Base-by-base conservation (phyloP, 2,329 filamentous ascomycete genomes). In the Thyridium curvatum region DNA sequence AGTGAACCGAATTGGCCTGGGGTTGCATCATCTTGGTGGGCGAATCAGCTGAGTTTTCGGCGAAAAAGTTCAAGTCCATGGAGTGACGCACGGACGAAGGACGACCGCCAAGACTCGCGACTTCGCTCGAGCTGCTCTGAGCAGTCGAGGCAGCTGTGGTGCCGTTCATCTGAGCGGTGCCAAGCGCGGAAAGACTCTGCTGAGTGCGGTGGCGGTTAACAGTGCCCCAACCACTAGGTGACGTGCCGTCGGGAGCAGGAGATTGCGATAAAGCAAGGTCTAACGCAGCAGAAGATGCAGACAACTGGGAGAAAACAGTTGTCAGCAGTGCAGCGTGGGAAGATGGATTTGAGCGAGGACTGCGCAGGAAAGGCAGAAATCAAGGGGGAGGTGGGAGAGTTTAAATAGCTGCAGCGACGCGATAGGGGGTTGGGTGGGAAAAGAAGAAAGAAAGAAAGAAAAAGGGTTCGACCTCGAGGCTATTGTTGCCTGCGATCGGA, bases 201-300 rank as follows among this genome's bases (percentile, higher is more conserved):
- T 77, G 72, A 15, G 82, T 74, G 58, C 85, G 83, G 61, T 86
- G 82, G 55, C 79, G 82, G 57, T 73, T 74, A 59, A 82, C 74
- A 50, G 71, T 70, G 51, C 72, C 74, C 73, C 81, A 86, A 49
- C 72, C 69, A 38, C 54, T 50, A 31, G 58, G 52, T 35, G 60
- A 52, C 30, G 58, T 44, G 35, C 58, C 53, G 46, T 87, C 80
- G 42, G 79, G 73, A 46, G 74, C 79, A 34, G 80, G 76, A 43
- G 76, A 80, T 44, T 80, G 79, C 36, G 81, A 79, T 43, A 82
- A 73, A 41, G 86, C 84, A 58, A 94, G 74, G 62, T 94, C 87
- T 54, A 90, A 73, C 38, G 87, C 83, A 56, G 85, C 81, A 50
- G 85, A 87, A 45, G 86, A 89, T 40, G 86, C 79, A 58, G 86